A percentile compares a stretch with the other conserved stretches of the same genome.
Conservation (phyloP, 75 land plant genomes). For the Isoetes taiwanensis region DNA sequence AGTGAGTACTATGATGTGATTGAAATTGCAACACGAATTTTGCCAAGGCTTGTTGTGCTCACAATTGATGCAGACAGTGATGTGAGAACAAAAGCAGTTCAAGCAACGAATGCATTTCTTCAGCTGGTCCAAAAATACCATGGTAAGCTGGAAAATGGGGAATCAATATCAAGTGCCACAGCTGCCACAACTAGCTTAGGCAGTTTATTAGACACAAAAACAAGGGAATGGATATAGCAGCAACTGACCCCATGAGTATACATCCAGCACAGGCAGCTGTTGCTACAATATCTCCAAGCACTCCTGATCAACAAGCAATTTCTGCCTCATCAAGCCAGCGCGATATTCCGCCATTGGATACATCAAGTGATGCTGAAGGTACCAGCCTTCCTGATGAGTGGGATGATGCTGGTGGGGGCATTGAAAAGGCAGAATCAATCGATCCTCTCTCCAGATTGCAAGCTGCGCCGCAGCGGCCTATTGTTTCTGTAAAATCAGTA, state of each 20-base stretch:
- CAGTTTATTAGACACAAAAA: too few relatives aligned
- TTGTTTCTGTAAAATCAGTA: constrained; percentile 20
- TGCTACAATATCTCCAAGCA: too few relatives aligned
- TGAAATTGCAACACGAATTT: constrained; percentile 87
- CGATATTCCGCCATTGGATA: too few relatives aligned
- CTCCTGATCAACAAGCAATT: too few relatives aligned
- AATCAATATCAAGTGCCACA: constrained; percentile 15
- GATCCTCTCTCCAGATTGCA: constrained; percentile 67
- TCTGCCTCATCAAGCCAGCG: too few relatives aligned
- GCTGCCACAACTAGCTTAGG: too few relatives aligned
- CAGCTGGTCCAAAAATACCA: constrained; percentile 51
- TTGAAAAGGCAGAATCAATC: constrained; percentile 44
- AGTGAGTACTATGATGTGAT: constrained; percentile 75
- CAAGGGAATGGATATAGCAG: too few relatives aligned
- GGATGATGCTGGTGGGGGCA: constrained; percentile 82
- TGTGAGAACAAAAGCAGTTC: constrained; percentile 83
- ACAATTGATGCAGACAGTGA: constrained; percentile 93
- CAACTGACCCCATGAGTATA: too few relatives aligned
- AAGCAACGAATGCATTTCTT: constrained; percentile 73
- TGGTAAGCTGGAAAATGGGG: constrained; percentile 54
- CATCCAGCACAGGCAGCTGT: too few relatives aligned
- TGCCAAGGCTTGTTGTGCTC: constrained; percentile 76
- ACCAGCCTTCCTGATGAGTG: constrained; percentile 88
- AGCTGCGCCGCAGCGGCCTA: constrained; percentile 88
- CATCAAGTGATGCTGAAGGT: too few relatives aligned